A percentile compares a stretch with the other conserved stretches of the same genome.
phyloP scores from a whole-genome alignment of 306 rosid species.

The Begonia masoniana region DNA sequence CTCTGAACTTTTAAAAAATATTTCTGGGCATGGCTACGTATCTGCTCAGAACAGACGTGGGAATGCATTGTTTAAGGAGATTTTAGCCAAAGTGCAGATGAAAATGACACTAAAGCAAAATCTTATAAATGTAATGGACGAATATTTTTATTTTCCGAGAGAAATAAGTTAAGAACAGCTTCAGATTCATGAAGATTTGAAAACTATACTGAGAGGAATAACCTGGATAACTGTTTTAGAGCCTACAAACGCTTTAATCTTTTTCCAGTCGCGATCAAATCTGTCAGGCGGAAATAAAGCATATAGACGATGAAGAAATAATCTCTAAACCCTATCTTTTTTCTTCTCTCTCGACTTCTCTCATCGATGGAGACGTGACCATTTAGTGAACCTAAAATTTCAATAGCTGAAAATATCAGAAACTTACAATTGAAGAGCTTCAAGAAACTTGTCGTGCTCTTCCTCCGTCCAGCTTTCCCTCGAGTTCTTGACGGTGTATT shows the following conservation, averaged over 20 bases:
- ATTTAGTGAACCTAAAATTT: background rate
- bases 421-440: slow-evolving; percentile 90
- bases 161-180: no score
- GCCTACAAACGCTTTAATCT: slow-evolving; percentile 93
- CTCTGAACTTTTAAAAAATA: slow-evolving; percentile 92
- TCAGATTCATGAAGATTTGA: background rate
- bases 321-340: background rate
- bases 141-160: no score
- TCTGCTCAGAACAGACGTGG: slow-evolving; percentile 28
- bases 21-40: slow-evolving; percentile 95
- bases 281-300: slow-evolving; percentile 24
- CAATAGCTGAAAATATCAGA: background rate
- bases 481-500: slow-evolving; percentile 83
- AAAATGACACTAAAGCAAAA: background rate
- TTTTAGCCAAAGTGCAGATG: background rate
- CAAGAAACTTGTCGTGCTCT: slow-evolving; percentile 96
- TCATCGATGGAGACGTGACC: no score
- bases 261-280: slow-evolving; percentile 98
- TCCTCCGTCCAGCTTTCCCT: slow-evolving; percentile 97
- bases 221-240: slow-evolving; percentile 99
- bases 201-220: slow-evolving; percentile 8
- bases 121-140: background rate
- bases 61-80: background rate
- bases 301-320: slow-evolving; percentile 3
- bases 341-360: slow-evolving; percentile 1